Conservation (phyloP, 805 yeast genomes). For the Cyberlindnera lachancei region DNA sequence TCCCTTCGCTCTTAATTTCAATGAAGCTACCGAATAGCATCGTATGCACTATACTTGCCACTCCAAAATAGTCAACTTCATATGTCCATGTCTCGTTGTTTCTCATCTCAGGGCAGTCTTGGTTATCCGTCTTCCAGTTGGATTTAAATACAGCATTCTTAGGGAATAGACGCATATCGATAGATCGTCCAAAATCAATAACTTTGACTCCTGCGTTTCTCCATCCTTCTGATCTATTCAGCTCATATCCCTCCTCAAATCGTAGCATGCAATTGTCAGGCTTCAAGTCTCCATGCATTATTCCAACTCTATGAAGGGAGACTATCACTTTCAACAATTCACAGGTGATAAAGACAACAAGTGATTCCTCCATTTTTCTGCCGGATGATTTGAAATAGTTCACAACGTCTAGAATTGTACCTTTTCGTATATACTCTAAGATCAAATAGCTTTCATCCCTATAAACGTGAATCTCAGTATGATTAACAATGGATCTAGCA, state of each 20-base stretch:
- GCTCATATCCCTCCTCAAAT: conserved; percentile 25
- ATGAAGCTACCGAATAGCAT: conserved; percentile 66
- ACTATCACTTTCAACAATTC: conserved; percentile 57
- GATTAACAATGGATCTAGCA: conserved; percentile 37
- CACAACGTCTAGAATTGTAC: conserved; percentile 65
- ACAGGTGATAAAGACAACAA: conserved; percentile 55
- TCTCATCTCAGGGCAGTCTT: conserved; percentile 69
- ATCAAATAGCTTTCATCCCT: conserved; percentile 21
- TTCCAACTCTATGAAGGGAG: conserved; percentile 52
- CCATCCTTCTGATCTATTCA: conserved; percentile 14
- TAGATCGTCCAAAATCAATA: conserved; percentile 77
- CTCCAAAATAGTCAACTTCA: conserved; percentile 78
- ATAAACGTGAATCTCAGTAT: conserved; percentile 41
- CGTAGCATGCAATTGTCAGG: conserved; percentile 83
- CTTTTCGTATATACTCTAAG: conserved; percentile 37
- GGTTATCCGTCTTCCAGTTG: conserved; percentile 53
- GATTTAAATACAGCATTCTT: conserved; percentile 45
- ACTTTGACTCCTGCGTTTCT: conserved; percentile 48
- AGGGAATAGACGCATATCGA: conserved; percentile 57
- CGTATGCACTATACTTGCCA: conserved; percentile 68
- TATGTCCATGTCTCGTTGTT: conserved; percentile 58
- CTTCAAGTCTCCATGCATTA: conserved; percentile 80
- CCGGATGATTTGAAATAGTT: conserved; percentile 36
- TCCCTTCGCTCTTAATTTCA: conserved; percentile 30
- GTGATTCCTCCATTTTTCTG: conserved; percentile 45